A percentile compares a stretch with the other conserved stretches of the same genome.
These are phyloP conservation scores for Penicillium malachiteum DNA, from an alignment of 495 filamentous ascomycete species.

Conservation along the genomic window DNA sequence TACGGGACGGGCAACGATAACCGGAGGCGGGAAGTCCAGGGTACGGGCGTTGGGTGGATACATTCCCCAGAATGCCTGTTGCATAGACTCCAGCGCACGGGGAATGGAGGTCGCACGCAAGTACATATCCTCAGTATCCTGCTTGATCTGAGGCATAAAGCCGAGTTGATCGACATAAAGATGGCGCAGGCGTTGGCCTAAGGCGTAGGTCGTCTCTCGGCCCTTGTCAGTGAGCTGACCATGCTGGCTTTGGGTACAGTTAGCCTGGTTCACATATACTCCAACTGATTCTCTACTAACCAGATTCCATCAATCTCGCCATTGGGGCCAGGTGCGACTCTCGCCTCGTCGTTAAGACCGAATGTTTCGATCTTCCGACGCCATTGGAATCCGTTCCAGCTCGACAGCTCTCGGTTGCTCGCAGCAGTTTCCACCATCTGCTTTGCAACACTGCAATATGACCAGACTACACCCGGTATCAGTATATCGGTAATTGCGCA, in stretches of 20 bases:
- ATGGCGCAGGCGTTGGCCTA: slow-evolving; percentile 74
- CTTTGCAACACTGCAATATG: slow-evolving; percentile 79
- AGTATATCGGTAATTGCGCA: slow-evolving; percentile 11
- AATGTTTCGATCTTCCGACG: slow-evolving; percentile 78
- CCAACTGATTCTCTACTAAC: slow-evolving; percentile 26
- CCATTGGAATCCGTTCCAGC: slow-evolving; percentile 73
- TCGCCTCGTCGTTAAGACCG: slow-evolving; percentile 66
- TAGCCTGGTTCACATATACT: slow-evolving; percentile 3
- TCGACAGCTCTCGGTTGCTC: slow-evolving; percentile 51
- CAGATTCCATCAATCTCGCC: slow-evolving; percentile 77
- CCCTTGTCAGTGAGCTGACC: slow-evolving; percentile 89
- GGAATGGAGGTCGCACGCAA: slow-evolving; percentile 82
- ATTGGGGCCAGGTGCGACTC: slow-evolving; percentile 62
- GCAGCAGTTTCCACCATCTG: slow-evolving; percentile 71
- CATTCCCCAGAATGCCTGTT: slow-evolving; percentile 85
- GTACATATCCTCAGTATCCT: slow-evolving; percentile 70
- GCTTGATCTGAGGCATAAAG: slow-evolving; percentile 73
- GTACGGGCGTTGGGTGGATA: slow-evolving; percentile 74
- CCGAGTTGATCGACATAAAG: slow-evolving; percentile 87
- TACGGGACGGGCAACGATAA: slow-evolving; percentile 69
- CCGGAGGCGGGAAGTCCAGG: slow-evolving; percentile 63
- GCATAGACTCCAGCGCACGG: slow-evolving; percentile 81
- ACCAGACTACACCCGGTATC: slow-evolving; percentile 62
- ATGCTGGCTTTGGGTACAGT: slow-evolving; percentile 52
- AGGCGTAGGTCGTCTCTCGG: slow-evolving; percentile 75